Conservation (phyloP, 2,329 filamentous ascomycete species). For the Alternaria dauci region DNA sequence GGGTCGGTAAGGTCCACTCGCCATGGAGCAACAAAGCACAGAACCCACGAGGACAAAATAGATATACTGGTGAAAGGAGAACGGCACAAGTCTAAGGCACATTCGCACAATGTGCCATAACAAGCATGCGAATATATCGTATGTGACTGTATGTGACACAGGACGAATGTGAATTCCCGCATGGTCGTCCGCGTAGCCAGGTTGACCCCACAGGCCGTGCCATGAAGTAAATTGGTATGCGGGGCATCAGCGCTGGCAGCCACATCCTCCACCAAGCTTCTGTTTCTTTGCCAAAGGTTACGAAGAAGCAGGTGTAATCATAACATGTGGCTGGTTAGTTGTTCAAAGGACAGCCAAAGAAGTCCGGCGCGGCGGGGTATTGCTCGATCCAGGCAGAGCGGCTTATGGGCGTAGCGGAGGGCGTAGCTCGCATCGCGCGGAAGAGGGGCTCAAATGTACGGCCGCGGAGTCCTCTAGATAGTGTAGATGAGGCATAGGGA, state of each 20-base stretch:
- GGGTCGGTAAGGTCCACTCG: neutral
- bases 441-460: neutral
- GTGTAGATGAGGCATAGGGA: neutral
- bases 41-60: neutral
- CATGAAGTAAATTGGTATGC: conserved; percentile 7
- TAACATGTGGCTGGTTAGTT: too few species aligned
- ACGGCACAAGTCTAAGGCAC: neutral
- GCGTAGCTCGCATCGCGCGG: neutral
- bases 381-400: neutral
- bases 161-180: neutral
- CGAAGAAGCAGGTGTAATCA: neutral
- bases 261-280: neutral
- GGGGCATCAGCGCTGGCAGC: conserved; percentile 6
- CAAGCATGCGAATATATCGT: neutral
- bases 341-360: neutral
- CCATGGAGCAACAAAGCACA: neutral
- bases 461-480: neutral
- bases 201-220: conserved; percentile 5
- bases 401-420: neutral
- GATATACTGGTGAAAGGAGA: neutral
- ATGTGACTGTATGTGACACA: neutral
- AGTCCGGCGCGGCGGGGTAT: neutral
- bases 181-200: neutral
- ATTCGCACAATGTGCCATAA: neutral
- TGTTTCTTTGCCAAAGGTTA: neutral